Percentiles rank a stretch among this genome's conserved stretches.
Conservation (phyloP, 2,329 filamentous ascomycete genomes). For the Trichoderma harzianum region DNA sequence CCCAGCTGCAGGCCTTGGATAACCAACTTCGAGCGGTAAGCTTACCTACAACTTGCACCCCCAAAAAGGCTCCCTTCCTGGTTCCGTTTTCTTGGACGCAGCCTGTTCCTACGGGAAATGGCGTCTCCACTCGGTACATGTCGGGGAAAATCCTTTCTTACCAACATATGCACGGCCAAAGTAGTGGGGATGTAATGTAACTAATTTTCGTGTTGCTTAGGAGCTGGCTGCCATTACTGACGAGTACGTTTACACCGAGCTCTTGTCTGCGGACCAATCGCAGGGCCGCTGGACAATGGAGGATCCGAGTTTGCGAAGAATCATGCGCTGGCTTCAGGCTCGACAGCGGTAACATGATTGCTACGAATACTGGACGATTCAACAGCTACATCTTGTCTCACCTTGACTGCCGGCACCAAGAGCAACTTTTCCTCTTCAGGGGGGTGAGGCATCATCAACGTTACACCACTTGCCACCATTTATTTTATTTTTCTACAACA, state of each 20-base stretch:
- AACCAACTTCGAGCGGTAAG: constrained; percentile 55
- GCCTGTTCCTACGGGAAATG: neutral
- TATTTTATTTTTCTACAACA: neutral
- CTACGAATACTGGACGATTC: neutral
- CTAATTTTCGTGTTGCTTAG: constrained; percentile 31
- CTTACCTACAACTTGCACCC: neutral
- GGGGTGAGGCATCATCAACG: neutral
- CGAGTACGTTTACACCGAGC: constrained; percentile 54
- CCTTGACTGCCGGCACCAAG: neutral
- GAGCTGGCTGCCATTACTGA: constrained; percentile 58
- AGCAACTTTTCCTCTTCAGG: neutral
- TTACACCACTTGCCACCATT: neutral
- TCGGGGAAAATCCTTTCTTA: neutral
- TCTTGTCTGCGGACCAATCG: constrained; percentile 50
- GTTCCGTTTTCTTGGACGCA: neutral
- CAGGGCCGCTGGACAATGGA: constrained; percentile 62
- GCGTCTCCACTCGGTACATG: neutral
- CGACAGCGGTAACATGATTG: constrained; percentile 24
- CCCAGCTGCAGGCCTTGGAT: constrained; percentile 53
- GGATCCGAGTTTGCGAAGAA: constrained; percentile 55
- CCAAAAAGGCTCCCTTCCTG: neutral
- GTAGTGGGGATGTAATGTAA: neutral
- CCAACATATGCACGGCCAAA: constrained; percentile 1
- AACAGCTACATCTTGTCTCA: neutral
- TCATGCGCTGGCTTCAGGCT: constrained; percentile 56